A percentile compares a stretch with the other conserved stretches of the same genome.
These are phyloP conservation scores for Peronospora destructor DNA, from an alignment of 352 stramenopile species.

Conservation along the genomic window DNA sequence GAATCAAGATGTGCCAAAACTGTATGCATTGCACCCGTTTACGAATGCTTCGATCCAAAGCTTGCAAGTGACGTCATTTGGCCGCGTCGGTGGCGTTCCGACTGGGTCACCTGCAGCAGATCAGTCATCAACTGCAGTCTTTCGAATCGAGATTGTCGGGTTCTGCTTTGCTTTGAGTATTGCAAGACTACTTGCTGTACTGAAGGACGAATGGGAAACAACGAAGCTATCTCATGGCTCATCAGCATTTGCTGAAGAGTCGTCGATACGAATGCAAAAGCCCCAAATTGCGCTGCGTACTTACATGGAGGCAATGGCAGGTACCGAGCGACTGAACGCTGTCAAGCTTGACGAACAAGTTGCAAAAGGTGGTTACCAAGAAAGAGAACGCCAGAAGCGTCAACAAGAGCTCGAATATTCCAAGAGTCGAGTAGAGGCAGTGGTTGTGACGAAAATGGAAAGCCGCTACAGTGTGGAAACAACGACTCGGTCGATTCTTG, in stretches of 20 bases:
- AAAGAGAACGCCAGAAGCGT: conserved; percentile 33
- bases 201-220: conserved; percentile 31
- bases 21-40: conserved; percentile 52
- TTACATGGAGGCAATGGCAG: conserved; percentile 39
- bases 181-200: conserved; percentile 28
- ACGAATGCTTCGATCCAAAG: conserved; percentile 52
- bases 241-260: conserved; percentile 4
- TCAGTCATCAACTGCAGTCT: conserved; percentile 15
- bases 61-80: conserved; percentile 39
- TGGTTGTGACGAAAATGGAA: conserved; percentile 24
- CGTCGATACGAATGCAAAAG: conserved; percentile 1
- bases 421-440: conserved; percentile 44
- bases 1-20: conserved; percentile 66
- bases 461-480: conserved; percentile 24
- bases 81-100: conserved; percentile 11
- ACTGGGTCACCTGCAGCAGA: conserved; percentile 14
- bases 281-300: conserved; percentile 20
- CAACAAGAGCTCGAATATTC: conserved; percentile 56
- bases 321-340: conserved; percentile 56
- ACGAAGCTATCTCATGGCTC: conserved; percentile 2
- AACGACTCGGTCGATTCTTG: conserved; percentile 13
- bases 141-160: conserved; percentile 45
- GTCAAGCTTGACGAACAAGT: conserved; percentile 32
- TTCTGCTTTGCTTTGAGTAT: conserved; percentile 51
- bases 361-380: conserved; percentile 1